Conservation (phyloP, 257 asterid species). For the Solanum appendiculatum region DNA sequence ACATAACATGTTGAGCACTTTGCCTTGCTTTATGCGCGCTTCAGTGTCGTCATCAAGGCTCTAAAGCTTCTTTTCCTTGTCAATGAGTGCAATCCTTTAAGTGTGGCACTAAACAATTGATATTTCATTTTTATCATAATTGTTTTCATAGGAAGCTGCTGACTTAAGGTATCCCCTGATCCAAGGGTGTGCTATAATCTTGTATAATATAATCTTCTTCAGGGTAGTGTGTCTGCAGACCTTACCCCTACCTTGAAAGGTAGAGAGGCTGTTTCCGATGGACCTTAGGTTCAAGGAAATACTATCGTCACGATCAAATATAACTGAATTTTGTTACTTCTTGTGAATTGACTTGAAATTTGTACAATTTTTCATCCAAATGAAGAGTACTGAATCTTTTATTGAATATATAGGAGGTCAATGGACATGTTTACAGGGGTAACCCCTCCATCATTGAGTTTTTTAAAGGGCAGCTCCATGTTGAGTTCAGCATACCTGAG, state of each 20-base stretch:
- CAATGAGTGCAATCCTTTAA: neutral
- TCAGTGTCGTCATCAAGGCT: neutral
- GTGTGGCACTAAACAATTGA: neutral
- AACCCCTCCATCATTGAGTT: conserved; percentile 55
- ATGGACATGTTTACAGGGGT: conserved; percentile 65
- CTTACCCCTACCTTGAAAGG: neutral
- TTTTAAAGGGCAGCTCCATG: conserved; percentile 35
- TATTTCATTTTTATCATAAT: neutral
- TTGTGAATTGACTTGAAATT: neutral
- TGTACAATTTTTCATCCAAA: neutral
- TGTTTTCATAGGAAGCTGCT: neutral
- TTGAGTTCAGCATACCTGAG: conserved; percentile 13
- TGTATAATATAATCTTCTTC: neutral
- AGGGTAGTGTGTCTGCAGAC: neutral
- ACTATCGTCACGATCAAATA: neutral
- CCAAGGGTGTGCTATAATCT: neutral
- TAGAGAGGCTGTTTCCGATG: accelerated
- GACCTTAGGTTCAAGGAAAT: neutral
- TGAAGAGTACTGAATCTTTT: neutral
- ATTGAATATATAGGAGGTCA: conserved; percentile 50
- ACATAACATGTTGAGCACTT: neutral
- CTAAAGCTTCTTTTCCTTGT: neutral
- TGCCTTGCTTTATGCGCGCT: neutral
- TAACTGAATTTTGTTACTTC: neutral
- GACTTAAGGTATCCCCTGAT: neutral